Percentiles rank a stretch among this genome's conserved stretches.
phyloP scores from a whole-genome alignment of 2,329 filamentous ascomycete species.

The Alternaria angustiovoidea region DNA sequence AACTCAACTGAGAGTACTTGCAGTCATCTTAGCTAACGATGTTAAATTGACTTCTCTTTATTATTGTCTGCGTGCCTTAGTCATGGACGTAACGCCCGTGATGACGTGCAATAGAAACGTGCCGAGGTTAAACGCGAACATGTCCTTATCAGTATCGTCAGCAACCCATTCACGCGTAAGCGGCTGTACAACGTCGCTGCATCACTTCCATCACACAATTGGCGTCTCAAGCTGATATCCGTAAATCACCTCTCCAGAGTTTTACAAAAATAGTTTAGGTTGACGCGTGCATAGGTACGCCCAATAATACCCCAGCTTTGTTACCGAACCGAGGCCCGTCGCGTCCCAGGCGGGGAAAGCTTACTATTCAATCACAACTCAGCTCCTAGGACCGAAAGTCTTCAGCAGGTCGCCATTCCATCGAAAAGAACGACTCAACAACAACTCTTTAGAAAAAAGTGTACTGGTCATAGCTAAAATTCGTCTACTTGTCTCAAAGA shows the following conservation, averaged over 20 bases:
- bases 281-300: background rate
- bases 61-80: background rate
- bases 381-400: background rate
- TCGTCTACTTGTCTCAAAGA: background rate
- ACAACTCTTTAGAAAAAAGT: background rate
- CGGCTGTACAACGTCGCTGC: background rate
- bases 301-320: constrained; percentile 2
- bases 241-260: background rate
- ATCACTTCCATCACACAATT: background rate
- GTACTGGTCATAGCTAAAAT: background rate
- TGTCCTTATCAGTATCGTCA: background rate
- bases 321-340: constrained; percentile 24
- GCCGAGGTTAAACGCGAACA: constrained; percentile 23
- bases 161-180: background rate
- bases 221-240: background rate
- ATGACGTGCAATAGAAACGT: constrained; percentile 15
- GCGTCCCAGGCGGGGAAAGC: constrained; percentile 19
- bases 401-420: background rate
- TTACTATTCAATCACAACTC: constrained; percentile 16
- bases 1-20: background rate
- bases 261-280: background rate
- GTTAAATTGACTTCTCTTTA: background rate
- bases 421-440: background rate
- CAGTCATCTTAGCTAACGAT: background rate
- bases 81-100: background rate